Evolutionary conservation across 441 rosid species (phyloP), one percentile per base, ranked within the genome.

Genomic region (Hura crepitans): DNA sequence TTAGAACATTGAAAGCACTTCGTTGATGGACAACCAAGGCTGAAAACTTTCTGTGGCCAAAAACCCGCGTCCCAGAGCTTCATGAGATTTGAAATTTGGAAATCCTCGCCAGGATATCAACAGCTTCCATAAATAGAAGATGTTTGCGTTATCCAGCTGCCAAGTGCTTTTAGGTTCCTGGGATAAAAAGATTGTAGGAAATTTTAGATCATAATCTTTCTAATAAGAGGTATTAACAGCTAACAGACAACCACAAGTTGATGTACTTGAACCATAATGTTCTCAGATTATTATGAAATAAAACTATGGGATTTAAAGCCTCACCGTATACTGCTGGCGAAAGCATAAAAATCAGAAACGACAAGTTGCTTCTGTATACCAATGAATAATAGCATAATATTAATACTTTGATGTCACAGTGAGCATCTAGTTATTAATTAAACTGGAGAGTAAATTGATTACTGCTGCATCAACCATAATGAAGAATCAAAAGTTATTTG

Each of bases 151-250:
- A 45, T 68, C 45, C 37, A 33, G 54, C 59, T n/a, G 68, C 55
- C 63, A 39, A 23, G 22, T 20, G 3, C 66, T 71, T 68, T 54
- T 46, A 53, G 49, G 65, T 68, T 25, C 73, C 79, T 80, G 42
- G 27, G 46, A 65, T 6, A 17, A 39, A 55, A 55, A 46, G 23
- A 22, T 20, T 12, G 45, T 5, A 45, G n/a, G 28, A 51, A 30
- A 31, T 18, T 43, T 60, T 27, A 59, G 13, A 17, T 28, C 55
- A 12, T 18, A 35, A 49, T 57, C 30, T 28, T 28, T 20, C 17
- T 31, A 49, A 10, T 17, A 8, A 18, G 4, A 62, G 22, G 15
- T 7, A 18, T 60, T 6, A 12, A 45, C 55, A 31, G 30, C 45
- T 31, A 47, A 54, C n/a, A 2, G 27, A n/a, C 3, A 33, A 46